Percentiles rank a stretch among this genome's conserved stretches.
phyloP scores from a whole-genome alignment of 2,329 filamentous ascomycete genomes.

The Elsinoe batatas region DNA sequence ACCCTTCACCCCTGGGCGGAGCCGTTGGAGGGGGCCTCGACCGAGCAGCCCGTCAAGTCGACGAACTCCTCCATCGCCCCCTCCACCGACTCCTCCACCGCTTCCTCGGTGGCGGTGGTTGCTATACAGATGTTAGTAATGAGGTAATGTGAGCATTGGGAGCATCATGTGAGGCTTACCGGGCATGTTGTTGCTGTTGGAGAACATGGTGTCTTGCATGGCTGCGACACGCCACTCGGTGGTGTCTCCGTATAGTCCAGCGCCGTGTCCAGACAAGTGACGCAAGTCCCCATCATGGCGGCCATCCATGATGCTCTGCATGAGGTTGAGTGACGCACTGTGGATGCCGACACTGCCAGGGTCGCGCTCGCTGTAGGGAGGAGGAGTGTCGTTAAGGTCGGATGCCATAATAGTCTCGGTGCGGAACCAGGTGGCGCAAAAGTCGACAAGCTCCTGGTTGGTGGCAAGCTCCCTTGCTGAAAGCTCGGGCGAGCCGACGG shows the following conservation, averaged over 20 bases:
- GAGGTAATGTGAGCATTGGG: background rate
- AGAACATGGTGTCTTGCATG: background rate
- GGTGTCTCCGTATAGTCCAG: background rate
- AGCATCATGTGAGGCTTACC: background rate
- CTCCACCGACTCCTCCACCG: background rate
- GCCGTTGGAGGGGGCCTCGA: background rate
- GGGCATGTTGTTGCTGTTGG: background rate
- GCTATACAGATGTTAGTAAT: background rate
- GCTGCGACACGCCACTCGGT: background rate
- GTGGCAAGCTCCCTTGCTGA: no score
- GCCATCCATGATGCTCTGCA: background rate
- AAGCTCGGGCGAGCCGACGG: background rate
- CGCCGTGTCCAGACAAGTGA: background rate
- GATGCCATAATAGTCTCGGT: background rate
- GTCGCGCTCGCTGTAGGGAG: background rate
- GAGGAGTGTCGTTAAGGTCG: background rate
- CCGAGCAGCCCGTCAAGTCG: background rate
- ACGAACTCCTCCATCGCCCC: background rate
- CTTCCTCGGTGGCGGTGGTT: background rate
- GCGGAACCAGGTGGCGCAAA: background rate
- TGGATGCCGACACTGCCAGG: background rate
- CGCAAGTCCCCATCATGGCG: background rate
- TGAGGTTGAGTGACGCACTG: background rate
- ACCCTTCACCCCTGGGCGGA: background rate
- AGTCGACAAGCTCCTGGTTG: slow-evolving; percentile 37